Conservation (phyloP, 192 early-diverging fungal species). For the Podila minutissima region DNA sequence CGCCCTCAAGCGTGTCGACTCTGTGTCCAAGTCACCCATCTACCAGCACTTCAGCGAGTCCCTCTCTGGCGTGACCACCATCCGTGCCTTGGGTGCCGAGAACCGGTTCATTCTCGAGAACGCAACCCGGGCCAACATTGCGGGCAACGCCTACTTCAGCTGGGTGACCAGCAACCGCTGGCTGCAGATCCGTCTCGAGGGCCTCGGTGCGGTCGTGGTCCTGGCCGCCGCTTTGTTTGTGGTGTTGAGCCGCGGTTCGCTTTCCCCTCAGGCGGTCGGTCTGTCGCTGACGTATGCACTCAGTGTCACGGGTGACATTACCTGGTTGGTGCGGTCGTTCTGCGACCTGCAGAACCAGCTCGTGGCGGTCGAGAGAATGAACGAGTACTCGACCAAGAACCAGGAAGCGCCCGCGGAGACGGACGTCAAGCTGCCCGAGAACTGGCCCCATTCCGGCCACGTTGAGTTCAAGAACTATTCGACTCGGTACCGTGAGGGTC, state of each 20-base stretch:
- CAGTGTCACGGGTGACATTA: slow-evolving; percentile 81
- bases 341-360: slow-evolving; percentile 85
- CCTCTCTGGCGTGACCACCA: slow-evolving; percentile 76
- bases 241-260: slow-evolving; percentile 67
- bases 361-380: slow-evolving; percentile 80
- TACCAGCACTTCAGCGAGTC: slow-evolving; percentile 79
- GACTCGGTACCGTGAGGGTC: slow-evolving; percentile 82
- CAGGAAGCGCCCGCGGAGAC: slow-evolving; percentile 82
- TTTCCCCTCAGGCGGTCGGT: slow-evolving; percentile 76
- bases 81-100: slow-evolving; percentile 78
- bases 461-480: slow-evolving; percentile 81
- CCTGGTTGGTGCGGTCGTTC: slow-evolving; percentile 86
- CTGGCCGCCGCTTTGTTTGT: slow-evolving; percentile 81
- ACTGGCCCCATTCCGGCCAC: slow-evolving; percentile 81
- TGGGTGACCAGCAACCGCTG: slow-evolving; percentile 75
- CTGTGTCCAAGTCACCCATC: slow-evolving; percentile 83
- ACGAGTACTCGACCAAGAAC: slow-evolving; percentile 82
- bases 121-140: slow-evolving; percentile 63
- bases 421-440: slow-evolving; percentile 66
- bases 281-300: slow-evolving; percentile 75
- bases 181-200: slow-evolving; percentile 81
- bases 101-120: slow-evolving; percentile 70
- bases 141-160: slow-evolving; percentile 80
- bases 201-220: slow-evolving; percentile 81
- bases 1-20: slow-evolving; percentile 86